phyloP scores from a whole-genome alignment of 345 rosid species.

The Corymbia maculata region DNA sequence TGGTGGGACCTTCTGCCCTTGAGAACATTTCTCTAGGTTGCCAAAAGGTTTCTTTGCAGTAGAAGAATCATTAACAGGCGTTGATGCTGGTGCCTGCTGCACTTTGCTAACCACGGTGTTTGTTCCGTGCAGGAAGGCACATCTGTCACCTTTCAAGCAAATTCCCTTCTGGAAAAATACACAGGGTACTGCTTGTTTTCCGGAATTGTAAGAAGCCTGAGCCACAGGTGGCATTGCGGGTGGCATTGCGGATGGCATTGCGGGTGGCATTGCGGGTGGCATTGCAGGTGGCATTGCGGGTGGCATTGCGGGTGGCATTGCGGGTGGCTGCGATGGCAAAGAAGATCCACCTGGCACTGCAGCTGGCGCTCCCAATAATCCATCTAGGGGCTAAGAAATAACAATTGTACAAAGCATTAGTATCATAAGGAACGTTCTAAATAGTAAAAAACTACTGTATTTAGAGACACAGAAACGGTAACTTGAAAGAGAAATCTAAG shows the following conservation, averaged over 20 bases:
- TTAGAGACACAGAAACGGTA: neutral
- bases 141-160: conserved; percentile 82
- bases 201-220: conserved; percentile 18
- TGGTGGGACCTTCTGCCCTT: conserved; percentile 20
- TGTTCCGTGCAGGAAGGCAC: conserved; percentile 71
- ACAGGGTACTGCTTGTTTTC: conserved; percentile 70
- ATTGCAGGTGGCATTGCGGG: neutral
- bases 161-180: conserved; percentile 73
- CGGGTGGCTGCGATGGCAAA: conserved; percentile 15
- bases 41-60: conserved; percentile 21
- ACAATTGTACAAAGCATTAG: neutral
- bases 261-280: neutral
- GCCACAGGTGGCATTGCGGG: neutral
- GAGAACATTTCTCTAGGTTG: conserved; percentile 21
- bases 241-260: neutral
- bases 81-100: conserved; percentile 18
- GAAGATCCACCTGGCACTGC: conserved; percentile 35
- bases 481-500: neutral
- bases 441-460: neutral
- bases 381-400: conserved; percentile 80
- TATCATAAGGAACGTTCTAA: neutral
- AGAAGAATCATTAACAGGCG: conserved; percentile 17
- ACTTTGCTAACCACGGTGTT: conserved; percentile 25
- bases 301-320: conserved; percentile 3
- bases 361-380: conserved; percentile 60